Evolutionary conservation across 2,329 filamentous ascomycete genomes (phyloP), one percentile per base, ranked within the genome.

Genomic region (Pseudogymnoascus sp.): DNA sequence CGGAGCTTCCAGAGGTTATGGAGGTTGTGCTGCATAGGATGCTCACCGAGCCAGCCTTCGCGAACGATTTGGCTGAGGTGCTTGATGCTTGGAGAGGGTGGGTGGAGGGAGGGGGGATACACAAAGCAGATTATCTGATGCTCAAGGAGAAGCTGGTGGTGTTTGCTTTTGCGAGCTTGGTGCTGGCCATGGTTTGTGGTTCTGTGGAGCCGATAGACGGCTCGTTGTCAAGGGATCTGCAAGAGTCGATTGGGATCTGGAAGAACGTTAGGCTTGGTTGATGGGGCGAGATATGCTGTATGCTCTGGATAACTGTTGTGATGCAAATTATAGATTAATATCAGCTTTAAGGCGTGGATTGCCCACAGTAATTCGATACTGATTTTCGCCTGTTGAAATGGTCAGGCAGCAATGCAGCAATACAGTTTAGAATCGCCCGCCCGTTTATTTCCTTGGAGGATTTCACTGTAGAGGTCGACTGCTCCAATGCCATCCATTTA

Each of bases 221-320:
- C 1, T 78, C 78, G 0, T 64, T 83, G 62, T 74, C 79, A 3
- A 75, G 79, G 73, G 82, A 85, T 61, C 68, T 85, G 70, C 82
- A 83, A 69, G 82, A 85, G 67, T 83, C 81, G 63, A 67, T 84
- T 67, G 69, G 77, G 13, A 76, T 83, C 70, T 84, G 82, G 82
- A 79, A 75, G 66, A 79, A 77, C 62, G 80, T 84, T 9, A 73
- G 82, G 53, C 71, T 84, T 11, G 82, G 82, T 4, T 82, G 23
- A 63, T 28, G 33, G 8, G 15, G 7, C 50, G 17, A n/a, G 50
- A 31, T 53, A 7, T 28, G n/a, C n/a, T n/a, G 6, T 53, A 53
- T 53, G n/a, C 17, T 53, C 6, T 53, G 5, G n/a, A 53, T 53
- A n/a, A 31, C 44, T 50, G 13, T 3, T 50, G 21, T 50, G 23